Base-by-base conservation (phyloP, 139 green algal genomes). In the Tetradesmus obliquus region DNA sequence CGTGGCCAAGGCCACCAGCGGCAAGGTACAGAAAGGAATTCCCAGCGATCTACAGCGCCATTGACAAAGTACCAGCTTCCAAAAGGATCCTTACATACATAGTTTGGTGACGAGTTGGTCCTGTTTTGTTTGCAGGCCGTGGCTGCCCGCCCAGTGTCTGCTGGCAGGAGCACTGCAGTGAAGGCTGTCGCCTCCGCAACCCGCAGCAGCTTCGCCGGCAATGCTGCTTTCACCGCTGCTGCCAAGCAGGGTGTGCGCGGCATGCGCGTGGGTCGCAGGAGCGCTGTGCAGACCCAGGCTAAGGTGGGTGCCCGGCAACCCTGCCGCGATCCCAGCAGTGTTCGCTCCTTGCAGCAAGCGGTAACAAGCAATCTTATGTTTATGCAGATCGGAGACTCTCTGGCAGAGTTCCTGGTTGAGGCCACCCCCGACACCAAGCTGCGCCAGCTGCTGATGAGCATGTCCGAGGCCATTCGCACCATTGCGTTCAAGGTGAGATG, bases 381-480 rank as follows among this genome's bases (percentile, higher is more conserved):
- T 5, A 74, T 60, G 84, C 94, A 99, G 96, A 71, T 99, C 55
- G 97, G 98, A 2, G 97, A 99, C 94, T 97, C 87, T 91, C 95
- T 99, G 89, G 96, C 98, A 92, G 98, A 99, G 95, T 99, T 98
- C 94, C 95, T 99, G 89, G 88, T 98, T 8, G 94, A 97, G 87
- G 95, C 95, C 76, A 98, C 97, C 69, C n/a, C 87, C 22, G 97
- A 99, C 92, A 74, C 94, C 62, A 98, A 98, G 95, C 96, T 99
- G 88, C 96, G 98, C 88, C 96, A 97, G 95, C 92, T 99, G 60
- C 97, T 99, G 95, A 98, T 98, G 95, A 96, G 92, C 95, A 96
- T 99, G 96, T 95, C 93, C 55, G 98, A 99, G 95, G 97, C 96
- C 90, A 95, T 97, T 58, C 94, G 98, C 88, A 99, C 98, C 93